Evolutionary conservation across 78 protist genomes (phyloP).

Genomic region (Mantamonas sphyraenae): DNA sequence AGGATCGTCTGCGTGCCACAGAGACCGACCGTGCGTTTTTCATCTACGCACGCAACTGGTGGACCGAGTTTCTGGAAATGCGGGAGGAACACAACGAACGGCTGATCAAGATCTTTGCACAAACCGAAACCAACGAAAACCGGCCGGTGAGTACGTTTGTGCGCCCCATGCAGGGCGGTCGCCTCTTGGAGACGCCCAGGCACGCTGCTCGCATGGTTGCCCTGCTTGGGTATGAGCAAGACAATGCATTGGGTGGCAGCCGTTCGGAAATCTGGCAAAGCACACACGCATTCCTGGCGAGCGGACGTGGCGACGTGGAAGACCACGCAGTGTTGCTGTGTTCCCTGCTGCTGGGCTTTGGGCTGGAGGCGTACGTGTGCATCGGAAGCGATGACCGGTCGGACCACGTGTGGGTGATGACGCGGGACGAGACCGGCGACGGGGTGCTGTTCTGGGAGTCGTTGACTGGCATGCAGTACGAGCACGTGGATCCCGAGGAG

Average conservation of each 20-base stretch:
- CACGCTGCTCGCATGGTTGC: constrained; percentile 40
- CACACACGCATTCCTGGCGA: too few relatives aligned
- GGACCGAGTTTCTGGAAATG: constrained; percentile 12
- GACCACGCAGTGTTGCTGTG: constrained; percentile 38
- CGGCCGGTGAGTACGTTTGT: constrained; percentile 27
- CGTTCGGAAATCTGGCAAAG: neutral
- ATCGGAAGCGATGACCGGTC: neutral
- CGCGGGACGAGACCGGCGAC: neutral
- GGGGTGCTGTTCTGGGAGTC: constrained; percentile 27
- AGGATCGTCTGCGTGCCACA: neutral
- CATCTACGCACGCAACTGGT: constrained; percentile 32
- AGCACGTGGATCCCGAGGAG: too few relatives aligned
- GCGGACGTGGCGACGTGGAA: constrained; percentile 1
- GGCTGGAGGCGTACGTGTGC: constrained; percentile 39
- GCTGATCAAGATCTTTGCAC: constrained; percentile 28
- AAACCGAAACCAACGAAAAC: neutral
- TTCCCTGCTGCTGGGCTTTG: constrained; percentile 34
- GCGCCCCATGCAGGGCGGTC: neutral
- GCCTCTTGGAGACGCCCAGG: constrained; percentile 8
- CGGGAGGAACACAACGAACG: constrained; percentile 1
- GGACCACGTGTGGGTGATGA: constrained; percentile 20
- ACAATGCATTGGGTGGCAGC: neutral
- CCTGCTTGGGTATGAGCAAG: constrained; percentile 2
- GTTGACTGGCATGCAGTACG: neutral
- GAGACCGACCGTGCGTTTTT: constrained; percentile 32